Base-by-base conservation (phyloP, 2,329 filamentous ascomycete genomes). In the Dactylellina sp. region DNA sequence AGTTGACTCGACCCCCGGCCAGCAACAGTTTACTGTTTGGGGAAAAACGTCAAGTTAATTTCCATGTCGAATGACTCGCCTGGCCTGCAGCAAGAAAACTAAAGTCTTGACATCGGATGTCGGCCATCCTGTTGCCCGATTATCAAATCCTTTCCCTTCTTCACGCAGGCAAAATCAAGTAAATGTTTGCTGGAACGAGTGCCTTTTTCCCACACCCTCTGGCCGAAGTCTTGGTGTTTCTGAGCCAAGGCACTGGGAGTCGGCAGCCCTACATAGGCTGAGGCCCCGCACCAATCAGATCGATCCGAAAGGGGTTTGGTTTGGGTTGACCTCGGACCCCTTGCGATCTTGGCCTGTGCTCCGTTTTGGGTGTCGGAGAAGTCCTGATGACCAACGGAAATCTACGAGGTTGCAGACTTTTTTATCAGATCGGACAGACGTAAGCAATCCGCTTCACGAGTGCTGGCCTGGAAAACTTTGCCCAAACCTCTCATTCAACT, bases 261-360 rank as follows among this genome's bases (percentile, higher is more conserved):
- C 59, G 63, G 63, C 63, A 66, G 63, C 52, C 62, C 46, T 66
- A 66, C 53, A 18, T 52, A 59, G 52, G 35, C 63, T 59, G 40
- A 22, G n/a, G 25, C 14, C 35, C 44, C 42, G 53, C 56, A 52
- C 63, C 63, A 66, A 53, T 57, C 28, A 60, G 12, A 59, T 44
- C 53, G 46, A 66, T 60, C 52, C 63, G 53, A 22, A 16, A 60
- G 24, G 22, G 44, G 24, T 50, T 42, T 35, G 16, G 32, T 42
- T 52, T 59, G 22, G 28, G 39, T 46, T 22, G 53, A 59, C 60
- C 63, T 56, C 37, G 32, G n/a, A 18, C 39, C 53, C 20, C 39
- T 46, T 40, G 24, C 12, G 49, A 60, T 39, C 40, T 60, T 68
- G 53, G 63, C 63, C 63, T 68, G 63, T 59, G 53, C 53, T 28